phyloP scores from a whole-genome alignment of 441 rosid genomes.

The Omphalea diandra region DNA sequence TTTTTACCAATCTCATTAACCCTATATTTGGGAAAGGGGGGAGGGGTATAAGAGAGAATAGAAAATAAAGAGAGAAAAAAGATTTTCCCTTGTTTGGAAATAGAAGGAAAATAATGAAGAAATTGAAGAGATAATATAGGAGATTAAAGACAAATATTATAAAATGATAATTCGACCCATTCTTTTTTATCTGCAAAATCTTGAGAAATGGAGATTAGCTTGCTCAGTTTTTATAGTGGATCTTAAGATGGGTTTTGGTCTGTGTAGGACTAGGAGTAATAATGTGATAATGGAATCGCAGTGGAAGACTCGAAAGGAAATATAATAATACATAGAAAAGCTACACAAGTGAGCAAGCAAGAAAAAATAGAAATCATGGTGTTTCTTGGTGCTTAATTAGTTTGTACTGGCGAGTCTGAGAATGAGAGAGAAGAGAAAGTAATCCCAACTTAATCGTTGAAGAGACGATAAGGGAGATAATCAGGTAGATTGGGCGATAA shows the following conservation, averaged over 20 bases:
- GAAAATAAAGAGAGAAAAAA: too few species aligned
- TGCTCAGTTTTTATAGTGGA: slow-evolving; percentile 30
- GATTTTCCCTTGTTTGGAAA: too few species aligned
- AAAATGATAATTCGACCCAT: too few species aligned
- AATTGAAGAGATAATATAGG: too few species aligned
- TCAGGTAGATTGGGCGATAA: too few species aligned
- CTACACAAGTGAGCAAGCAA: slow-evolving; percentile 16
- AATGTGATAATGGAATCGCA: slow-evolving; percentile 27
- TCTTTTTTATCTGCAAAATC: too few species aligned
- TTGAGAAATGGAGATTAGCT: slow-evolving; percentile 33
- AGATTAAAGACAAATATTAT: too few species aligned
- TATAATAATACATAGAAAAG: slow-evolving; percentile 15
- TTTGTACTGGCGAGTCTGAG: neutral
- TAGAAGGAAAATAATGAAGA: too few species aligned
- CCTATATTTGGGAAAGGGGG: too few species aligned
- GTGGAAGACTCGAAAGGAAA: slow-evolving; percentile 11
- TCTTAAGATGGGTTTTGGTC: slow-evolving; percentile 23
- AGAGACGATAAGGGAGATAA: too few species aligned
- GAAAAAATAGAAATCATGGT: slow-evolving; percentile 24
- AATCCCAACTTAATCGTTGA: neutral
- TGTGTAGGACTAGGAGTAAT: slow-evolving; percentile 14
- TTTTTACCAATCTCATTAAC: too few species aligned
- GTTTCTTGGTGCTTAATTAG: neutral
- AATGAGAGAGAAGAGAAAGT: neutral
- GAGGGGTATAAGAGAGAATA: too few species aligned